Evolutionary conservation across 768 basidiomycete species (phyloP), one percentile per base, ranked within the genome.

Genomic region (Xerocomus spinulosus): DNA sequence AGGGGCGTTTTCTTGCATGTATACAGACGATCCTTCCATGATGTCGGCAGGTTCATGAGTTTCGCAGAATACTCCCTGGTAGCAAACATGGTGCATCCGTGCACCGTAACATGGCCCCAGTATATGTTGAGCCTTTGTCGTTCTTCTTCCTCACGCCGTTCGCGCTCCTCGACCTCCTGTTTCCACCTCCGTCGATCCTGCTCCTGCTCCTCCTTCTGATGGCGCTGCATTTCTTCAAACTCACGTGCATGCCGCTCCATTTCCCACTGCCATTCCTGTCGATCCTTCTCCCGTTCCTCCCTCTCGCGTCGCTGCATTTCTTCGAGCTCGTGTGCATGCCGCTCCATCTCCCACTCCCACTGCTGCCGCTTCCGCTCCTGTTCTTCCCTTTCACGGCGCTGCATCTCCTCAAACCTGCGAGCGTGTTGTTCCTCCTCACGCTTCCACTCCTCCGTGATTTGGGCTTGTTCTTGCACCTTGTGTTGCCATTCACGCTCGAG

Each of bases 21-120:
- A 5, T 55, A 51, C n/a, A 61, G 9, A 7, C 53, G 53, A 30
- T 51, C 53, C 6, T 34, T 30, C 46, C 61, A 60, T 15, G 41
- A 35, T 0, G 9, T 23, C 4, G 66, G 68, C n/a, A 69, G 39
- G 30, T 68, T 68, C 41, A 53, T 54, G 3, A 70, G 47, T 5
- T 48, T 44, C 0, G 69, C 69, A 1, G 60, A 55, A 25, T 69
- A 69, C 36, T 59, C 58, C 38, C 63, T 56, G 3, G 62, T 60
- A 0, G 51, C 63, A 44, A 62, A 68, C 0, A 59, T 57, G 21
- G 44, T 58, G 47, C 68, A 70, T 13, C 25, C 24, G 36, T 59
- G 54, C 10, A 48, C 35, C 15, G 52, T 38, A 1, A 66, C 40
- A 5, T 33, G 13, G 3, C 34, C 57, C 62, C 59, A 64, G 29